phyloP scores from a whole-genome alignment of 1,284 basidiomycete genomes.

The Cutaneotrichosporon sp. region DNA sequence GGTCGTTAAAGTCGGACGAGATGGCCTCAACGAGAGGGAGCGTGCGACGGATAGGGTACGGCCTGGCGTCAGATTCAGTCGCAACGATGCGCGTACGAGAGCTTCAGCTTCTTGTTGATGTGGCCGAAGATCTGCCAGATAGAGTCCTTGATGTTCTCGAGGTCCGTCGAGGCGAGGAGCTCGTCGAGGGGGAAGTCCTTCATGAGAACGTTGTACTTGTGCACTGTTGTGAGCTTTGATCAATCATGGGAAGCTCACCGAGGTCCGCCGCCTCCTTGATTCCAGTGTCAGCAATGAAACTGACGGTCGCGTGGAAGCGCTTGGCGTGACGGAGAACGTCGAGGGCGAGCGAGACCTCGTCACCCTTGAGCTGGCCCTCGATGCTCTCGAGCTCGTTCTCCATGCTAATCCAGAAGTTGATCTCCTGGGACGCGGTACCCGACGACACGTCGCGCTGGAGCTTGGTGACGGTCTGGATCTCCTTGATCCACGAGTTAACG shows the following conservation, averaged over 20 bases:
- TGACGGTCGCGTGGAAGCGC: conserved; percentile 95
- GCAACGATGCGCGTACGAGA: conserved; percentile 58
- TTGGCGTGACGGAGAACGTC: conserved; percentile 95
- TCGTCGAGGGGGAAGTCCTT: conserved; percentile 98
- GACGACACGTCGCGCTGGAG: conserved; percentile 86
- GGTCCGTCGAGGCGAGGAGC: conserved; percentile 90
- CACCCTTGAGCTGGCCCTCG: conserved; percentile 85
- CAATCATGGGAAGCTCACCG: conserved; percentile 59
- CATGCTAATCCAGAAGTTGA: conserved; percentile 97
- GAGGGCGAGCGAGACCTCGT: conserved; percentile 92
- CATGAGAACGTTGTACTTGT: conserved; percentile 98
- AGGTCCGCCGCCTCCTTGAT: conserved; percentile 88
- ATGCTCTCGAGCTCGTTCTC: conserved; percentile 92
- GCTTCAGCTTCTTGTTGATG: conserved; percentile 91
- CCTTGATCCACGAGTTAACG: conserved; percentile 98
- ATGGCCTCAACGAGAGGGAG: conserved; percentile 97
- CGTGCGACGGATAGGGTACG: conserved; percentile 93
- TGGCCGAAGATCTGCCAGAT: conserved; percentile 86
- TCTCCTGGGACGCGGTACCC: conserved; percentile 96
- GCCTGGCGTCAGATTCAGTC: conserved; percentile 43
- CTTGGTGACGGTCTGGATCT: conserved; percentile 95
- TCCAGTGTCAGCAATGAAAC: conserved; percentile 96
- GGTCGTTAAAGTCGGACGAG: conserved; percentile 94
- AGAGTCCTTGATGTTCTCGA: conserved; percentile 90
- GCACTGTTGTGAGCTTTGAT: conserved; percentile 67